Evolutionary conservation across 1,284 basidiomycete genomes (phyloP).

Genomic region (Cryptococcus sp.): DNA sequence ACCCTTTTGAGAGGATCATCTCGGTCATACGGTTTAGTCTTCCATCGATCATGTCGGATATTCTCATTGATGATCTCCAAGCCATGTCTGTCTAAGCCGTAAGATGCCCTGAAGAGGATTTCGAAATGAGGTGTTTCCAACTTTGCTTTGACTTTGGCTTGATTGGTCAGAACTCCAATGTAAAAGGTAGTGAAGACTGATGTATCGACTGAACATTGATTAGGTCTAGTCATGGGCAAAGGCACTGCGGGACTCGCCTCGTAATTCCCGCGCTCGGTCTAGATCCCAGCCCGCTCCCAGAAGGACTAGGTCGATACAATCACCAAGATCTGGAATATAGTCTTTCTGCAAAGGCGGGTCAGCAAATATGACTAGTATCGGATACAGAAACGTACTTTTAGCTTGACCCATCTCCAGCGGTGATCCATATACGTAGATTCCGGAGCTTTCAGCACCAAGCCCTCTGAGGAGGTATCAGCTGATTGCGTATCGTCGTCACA

Average conservation of each 20-base stretch:
- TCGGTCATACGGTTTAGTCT: slow-evolving; percentile 28
- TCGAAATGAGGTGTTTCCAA: slow-evolving; percentile 57
- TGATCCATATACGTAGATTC: slow-evolving; percentile 62
- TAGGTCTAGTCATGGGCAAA: neutral
- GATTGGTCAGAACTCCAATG: slow-evolving; percentile 52
- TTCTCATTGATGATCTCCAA: slow-evolving; percentile 67
- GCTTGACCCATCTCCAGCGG: slow-evolving; percentile 69
- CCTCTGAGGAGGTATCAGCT: slow-evolving; percentile 39
- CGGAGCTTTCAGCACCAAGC: slow-evolving; percentile 72
- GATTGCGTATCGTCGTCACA: neutral
- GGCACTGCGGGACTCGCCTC: slow-evolving; percentile 53
- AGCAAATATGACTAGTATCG: neutral
- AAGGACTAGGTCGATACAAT: slow-evolving; percentile 69
- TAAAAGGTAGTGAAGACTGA: slow-evolving; percentile 72
- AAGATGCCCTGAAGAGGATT: slow-evolving; percentile 67
- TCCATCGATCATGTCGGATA: slow-evolving; percentile 52
- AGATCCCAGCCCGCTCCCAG: slow-evolving; percentile 74
- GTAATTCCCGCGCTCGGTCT: slow-evolving; percentile 65
- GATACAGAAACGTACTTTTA: slow-evolving; percentile 45
- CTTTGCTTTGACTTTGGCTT: slow-evolving; percentile 12
- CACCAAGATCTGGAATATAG: slow-evolving; percentile 77
- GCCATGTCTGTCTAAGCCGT: slow-evolving; percentile 61
- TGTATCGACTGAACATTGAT: slow-evolving; percentile 57
- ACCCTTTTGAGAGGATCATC: slow-evolving; percentile 36
- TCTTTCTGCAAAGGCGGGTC: slow-evolving; percentile 57